These are phyloP conservation scores for Stenogyne calaminthoides DNA, from an alignment of 305 asterid species.

Conservation along the genomic window DNA sequence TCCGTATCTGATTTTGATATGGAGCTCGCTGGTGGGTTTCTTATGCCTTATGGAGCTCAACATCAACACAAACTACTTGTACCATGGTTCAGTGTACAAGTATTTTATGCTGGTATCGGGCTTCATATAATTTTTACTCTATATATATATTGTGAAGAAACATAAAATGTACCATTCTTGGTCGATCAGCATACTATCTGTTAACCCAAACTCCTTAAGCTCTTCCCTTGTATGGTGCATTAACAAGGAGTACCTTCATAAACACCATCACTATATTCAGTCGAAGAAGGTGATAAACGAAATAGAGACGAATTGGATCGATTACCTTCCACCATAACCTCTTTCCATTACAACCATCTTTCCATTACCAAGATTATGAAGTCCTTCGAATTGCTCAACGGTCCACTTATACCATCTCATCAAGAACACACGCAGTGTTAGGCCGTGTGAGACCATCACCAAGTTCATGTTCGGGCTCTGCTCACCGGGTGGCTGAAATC, in stretches of 20 bases:
- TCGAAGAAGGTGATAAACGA: neutral
- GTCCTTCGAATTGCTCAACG: conserved; percentile 73
- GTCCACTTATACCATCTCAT: conserved; percentile 86
- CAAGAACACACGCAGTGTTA: conserved; percentile 33
- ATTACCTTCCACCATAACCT: conserved; percentile 81
- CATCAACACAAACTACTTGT: neutral
- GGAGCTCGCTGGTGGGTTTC: neutral
- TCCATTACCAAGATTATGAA: conserved; percentile 60
- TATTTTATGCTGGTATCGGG: too few relatives aligned
- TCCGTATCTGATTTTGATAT: neutral
- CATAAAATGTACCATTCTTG: conserved; percentile 62
- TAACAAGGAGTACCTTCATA: conserved; percentile 63
- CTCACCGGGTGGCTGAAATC: conserved; percentile 83
- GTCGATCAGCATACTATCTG: conserved; percentile 68
- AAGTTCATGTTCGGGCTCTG: conserved; percentile 78
- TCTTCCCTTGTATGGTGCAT: conserved; percentile 70
- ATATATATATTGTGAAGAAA: neutral
- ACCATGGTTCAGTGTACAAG: neutral
- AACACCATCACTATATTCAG: neutral
- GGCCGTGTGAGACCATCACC: conserved; percentile 68
- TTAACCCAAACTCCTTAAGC: conserved; percentile 58
- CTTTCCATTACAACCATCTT: conserved; percentile 68
- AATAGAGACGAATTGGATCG: neutral
- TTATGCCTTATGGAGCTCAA: neutral
- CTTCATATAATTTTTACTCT: neutral